These are phyloP conservation scores for Nowakowskiella sp. DNA, from an alignment of 192 early-diverging fungal species.

Conservation along the genomic window DNA sequence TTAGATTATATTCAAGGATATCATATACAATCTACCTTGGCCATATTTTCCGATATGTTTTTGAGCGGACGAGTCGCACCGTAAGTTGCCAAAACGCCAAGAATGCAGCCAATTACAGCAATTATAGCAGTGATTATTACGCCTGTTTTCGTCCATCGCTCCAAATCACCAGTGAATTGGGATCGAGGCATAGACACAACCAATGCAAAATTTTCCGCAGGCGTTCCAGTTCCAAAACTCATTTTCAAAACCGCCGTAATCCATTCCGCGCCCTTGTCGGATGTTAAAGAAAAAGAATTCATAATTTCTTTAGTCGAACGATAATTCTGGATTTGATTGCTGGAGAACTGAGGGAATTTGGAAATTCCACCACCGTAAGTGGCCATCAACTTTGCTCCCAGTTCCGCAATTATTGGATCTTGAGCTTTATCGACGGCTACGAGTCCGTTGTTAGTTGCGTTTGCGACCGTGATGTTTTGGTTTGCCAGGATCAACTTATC, in stretches of 20 bases:
- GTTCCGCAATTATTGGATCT: background rate
- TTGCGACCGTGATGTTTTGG: background rate
- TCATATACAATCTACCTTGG: background rate
- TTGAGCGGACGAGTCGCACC: background rate
- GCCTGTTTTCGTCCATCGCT: background rate
- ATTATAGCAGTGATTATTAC: background rate
- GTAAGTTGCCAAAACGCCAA: background rate
- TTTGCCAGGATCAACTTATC: background rate
- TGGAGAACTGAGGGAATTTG: background rate
- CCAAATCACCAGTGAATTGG: background rate
- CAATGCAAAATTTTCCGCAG: background rate
- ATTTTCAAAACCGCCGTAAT: background rate
- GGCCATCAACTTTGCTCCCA: background rate
- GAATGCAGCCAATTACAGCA: background rate
- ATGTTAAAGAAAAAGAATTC: background rate
- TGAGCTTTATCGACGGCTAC: background rate
- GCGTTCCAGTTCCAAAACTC: background rate
- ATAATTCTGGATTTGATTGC: background rate
- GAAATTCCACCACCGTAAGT: background rate
- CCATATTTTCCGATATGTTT: background rate
- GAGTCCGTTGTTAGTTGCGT: background rate
- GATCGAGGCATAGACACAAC: background rate
- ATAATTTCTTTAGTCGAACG: background rate
- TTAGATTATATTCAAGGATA: background rate
- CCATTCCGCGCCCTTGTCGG: background rate